Evolutionary conservation across 2,329 filamentous ascomycete genomes (phyloP).

Genomic region (Trichoderma arundinaceum): DNA sequence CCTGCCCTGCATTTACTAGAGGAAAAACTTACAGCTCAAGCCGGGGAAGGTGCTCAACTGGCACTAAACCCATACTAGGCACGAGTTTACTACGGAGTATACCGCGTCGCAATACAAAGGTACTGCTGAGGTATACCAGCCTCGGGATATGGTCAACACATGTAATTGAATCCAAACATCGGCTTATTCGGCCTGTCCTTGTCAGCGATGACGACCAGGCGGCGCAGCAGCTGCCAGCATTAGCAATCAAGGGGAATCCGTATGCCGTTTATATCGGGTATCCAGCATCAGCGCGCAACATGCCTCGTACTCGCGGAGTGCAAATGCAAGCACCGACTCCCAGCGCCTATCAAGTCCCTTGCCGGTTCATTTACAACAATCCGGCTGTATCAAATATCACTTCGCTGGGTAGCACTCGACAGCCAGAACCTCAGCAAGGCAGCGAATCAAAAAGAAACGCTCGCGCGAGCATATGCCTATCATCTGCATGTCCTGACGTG

Average conservation of each 20-base stretch:
- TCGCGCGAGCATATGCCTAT: neutral
- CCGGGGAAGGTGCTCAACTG: conserved; percentile 13
- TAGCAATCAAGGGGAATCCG: neutral
- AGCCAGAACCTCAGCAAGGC: conserved; percentile 8
- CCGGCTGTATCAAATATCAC: conserved; percentile 17
- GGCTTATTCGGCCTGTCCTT: conserved; percentile 20
- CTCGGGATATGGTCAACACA: neutral
- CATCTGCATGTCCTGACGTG: neutral
- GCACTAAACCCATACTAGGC: neutral
- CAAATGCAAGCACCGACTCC: neutral
- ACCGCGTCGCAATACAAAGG: too few relatives aligned
- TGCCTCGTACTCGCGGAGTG: conserved; percentile 1
- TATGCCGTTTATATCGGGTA: neutral
- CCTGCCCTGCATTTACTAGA: conserved; percentile 7
- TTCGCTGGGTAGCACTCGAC: neutral
- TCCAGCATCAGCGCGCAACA: too few relatives aligned
- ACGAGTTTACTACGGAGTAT: too few relatives aligned
- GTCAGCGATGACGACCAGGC: conserved; percentile 21
- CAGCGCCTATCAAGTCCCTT: neutral
- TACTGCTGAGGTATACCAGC: too few relatives aligned
- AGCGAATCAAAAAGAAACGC: conserved; percentile 19
- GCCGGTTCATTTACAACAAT: neutral
- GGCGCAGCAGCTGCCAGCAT: neutral
- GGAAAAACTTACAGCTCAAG: neutral
- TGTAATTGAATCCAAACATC: conserved; percentile 1